These are phyloP conservation scores for Phlebiopsis flavidoalba DNA, from an alignment of 768 basidiomycete genomes.

Conservation along the genomic window DNA sequence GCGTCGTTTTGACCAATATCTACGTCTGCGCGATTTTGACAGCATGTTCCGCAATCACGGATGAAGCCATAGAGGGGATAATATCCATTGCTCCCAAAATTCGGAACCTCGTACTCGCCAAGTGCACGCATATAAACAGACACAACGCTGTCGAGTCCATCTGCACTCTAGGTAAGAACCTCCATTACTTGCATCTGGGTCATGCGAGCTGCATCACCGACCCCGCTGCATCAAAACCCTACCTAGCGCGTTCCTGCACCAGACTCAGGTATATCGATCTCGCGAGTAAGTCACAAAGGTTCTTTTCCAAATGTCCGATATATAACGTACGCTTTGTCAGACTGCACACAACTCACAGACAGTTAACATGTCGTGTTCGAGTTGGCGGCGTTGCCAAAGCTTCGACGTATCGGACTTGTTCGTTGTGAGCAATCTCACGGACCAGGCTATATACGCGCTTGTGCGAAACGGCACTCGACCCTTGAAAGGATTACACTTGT, in stretches of 20 bases:
- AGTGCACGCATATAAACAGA: conserved; percentile 77
- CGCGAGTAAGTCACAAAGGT: conserved; percentile 61
- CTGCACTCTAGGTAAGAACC: conserved; percentile 80
- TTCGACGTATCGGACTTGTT: conserved; percentile 92
- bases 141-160: conserved; percentile 70
- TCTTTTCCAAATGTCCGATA: not conserved
- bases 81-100: conserved; percentile 43
- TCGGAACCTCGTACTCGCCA: conserved; percentile 48
- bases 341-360: conserved; percentile 87
- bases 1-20: conserved; percentile 69
- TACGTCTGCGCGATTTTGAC: conserved; percentile 94
- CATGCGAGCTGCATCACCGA: conserved; percentile 91
- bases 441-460: conserved; percentile 86
- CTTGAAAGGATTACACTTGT: conserved; percentile 87
- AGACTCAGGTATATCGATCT: conserved; percentile 93
- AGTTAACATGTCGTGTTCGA: conserved; percentile 91
- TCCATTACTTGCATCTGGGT: conserved; percentile 94
- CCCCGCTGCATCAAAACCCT: conserved; percentile 75
- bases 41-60: conserved; percentile 70
- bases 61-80: conserved; percentile 76
- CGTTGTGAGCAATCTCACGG: conserved; percentile 90
- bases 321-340: conserved; percentile 35
- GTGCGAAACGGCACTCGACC: conserved; percentile 61
- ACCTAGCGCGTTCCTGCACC: conserved; percentile 79
- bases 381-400: conserved; percentile 79